Evolutionary conservation across 2,329 filamentous ascomycete genomes (phyloP).

Genomic region (Shiraia bambusicola): DNA sequence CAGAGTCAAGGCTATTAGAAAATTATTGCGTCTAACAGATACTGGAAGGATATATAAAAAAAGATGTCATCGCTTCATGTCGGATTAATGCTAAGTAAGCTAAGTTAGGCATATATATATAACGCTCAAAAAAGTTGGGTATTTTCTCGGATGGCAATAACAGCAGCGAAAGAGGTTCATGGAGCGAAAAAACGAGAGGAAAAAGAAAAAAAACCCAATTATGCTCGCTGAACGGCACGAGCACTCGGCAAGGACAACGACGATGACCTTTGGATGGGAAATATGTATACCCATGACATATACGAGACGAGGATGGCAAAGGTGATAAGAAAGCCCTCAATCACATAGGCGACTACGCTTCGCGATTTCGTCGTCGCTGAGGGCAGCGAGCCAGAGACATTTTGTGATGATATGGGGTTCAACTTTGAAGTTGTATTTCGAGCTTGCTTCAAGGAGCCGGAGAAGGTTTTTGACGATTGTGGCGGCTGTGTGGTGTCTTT

Average conservation of each 20-base stretch:
- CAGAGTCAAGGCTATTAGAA: no score
- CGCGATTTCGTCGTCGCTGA: conserved; percentile 72
- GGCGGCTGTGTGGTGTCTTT: conserved; percentile 74
- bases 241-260: conserved; percentile 4
- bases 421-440: conserved; percentile 70
- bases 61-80: conserved; percentile 31
- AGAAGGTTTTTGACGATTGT: conserved; percentile 77
- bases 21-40: conserved; percentile 4
- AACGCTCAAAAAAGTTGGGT: no score
- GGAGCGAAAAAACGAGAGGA: conserved; percentile 9
- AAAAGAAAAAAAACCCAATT: neutral
- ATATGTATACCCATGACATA: conserved; percentile 7
- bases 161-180: conserved; percentile 18
- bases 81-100: no score
- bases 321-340: conserved; percentile 15
- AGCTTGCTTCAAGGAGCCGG: conserved; percentile 75
- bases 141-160: conserved; percentile 17
- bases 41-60: conserved; percentile 8
- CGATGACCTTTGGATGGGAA: conserved; percentile 1
- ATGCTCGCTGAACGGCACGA: conserved; percentile 16
- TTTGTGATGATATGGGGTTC: conserved; percentile 76
- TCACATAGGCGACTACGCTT: conserved; percentile 35
- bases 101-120: neutral
- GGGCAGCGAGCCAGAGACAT: conserved; percentile 81
- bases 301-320: neutral